A percentile compares a stretch with the other conserved stretches of the same genome.
phyloP scores from a whole-genome alignment of 2,329 filamentous ascomycete species.

The Curvularia spicifera region DNA sequence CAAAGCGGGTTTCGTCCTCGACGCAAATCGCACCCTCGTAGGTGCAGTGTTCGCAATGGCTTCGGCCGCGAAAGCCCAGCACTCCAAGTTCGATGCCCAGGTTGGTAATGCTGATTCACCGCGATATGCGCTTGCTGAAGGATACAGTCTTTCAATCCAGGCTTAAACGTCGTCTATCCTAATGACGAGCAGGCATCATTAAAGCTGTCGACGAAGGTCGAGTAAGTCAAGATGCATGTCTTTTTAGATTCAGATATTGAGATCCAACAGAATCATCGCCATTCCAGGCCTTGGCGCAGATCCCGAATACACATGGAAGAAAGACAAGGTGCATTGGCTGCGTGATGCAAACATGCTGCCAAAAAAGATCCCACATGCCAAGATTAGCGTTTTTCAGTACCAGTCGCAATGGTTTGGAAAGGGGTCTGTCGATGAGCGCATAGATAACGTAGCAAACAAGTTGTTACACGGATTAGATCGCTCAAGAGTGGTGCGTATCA shows the following conservation, averaged over 20 bases:
- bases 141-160: slow-evolving; percentile 21
- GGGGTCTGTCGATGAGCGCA: slow-evolving; percentile 34
- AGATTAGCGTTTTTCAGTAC: slow-evolving; percentile 41
- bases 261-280: slow-evolving; percentile 33
- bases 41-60: slow-evolving; percentile 16
- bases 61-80: slow-evolving; percentile 19
- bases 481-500: slow-evolving; percentile 24
- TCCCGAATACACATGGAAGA: slow-evolving; percentile 39
- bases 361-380: slow-evolving; percentile 32
- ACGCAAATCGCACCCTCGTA: not conserved
- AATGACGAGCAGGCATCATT: slow-evolving; percentile 20
- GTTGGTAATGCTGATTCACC: slow-evolving; percentile 8
- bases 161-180: slow-evolving; percentile 25
- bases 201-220: slow-evolving; percentile 21
- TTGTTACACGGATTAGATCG: slow-evolving; percentile 29
- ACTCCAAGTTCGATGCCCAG: slow-evolving; percentile 27
- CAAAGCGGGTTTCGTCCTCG: not conserved
- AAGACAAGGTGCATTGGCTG: slow-evolving; percentile 37
- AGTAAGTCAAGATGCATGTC: slow-evolving; percentile 11
- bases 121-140: not conserved
- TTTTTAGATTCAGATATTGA: slow-evolving; percentile 1
- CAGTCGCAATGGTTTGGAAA: slow-evolving; percentile 41
- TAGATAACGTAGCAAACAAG: slow-evolving; percentile 36
- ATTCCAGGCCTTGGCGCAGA: slow-evolving; percentile 41
- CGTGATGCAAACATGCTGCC: slow-evolving; percentile 39